Evolutionary conservation across 2,329 filamentous ascomycete species (phyloP), one percentile per base, ranked within the genome.

Genomic region (Sphaerostilbella broomeana): DNA sequence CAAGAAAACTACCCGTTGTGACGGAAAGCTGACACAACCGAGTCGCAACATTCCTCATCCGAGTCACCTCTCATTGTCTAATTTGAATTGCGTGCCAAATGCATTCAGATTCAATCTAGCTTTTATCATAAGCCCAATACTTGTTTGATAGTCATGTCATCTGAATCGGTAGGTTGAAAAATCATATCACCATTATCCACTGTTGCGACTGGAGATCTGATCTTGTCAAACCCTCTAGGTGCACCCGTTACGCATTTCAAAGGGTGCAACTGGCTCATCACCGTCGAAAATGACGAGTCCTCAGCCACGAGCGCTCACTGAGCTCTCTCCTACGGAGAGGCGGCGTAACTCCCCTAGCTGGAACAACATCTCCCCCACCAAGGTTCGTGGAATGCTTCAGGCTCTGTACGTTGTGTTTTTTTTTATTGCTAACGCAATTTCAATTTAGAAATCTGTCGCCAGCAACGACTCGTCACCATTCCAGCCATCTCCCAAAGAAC

Each of bases 341-440:
- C 79, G 90, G 59, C 77, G 89, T 54, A 97, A 97, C 68, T 95
- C 89, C 35, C 88, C 89, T 38, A 94, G 84, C 69, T 94, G 83
- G 77, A 88, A 84, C 55, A 84, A 89, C 61, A 47, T 50, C 17
- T 58, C 59, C 24, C 60, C 62, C 32, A 62, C 61, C 45, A 63
- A 64, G 61, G 62, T 64, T 49, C 21, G 61, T 50, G 38, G 28
- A 43, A 43, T 36, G 22, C 12, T 35, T 32, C 35, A 20, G 32
- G 31, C 30, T 31, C 31, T 38, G 22, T 25, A 26, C 16, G 17
- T 35, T 22, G 26, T 37, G 35, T 19, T 26, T 37, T 35, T 38
- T 37, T 34, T 20, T 26, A 35, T 43, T 49, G 35, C 47, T 43
- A 26, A 29, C 28, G 31, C 29, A 42, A 38, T 31, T 35, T 35